Base-by-base conservation (phyloP, 352 stramenopile species). In the Phytophthora nicotianae region DNA sequence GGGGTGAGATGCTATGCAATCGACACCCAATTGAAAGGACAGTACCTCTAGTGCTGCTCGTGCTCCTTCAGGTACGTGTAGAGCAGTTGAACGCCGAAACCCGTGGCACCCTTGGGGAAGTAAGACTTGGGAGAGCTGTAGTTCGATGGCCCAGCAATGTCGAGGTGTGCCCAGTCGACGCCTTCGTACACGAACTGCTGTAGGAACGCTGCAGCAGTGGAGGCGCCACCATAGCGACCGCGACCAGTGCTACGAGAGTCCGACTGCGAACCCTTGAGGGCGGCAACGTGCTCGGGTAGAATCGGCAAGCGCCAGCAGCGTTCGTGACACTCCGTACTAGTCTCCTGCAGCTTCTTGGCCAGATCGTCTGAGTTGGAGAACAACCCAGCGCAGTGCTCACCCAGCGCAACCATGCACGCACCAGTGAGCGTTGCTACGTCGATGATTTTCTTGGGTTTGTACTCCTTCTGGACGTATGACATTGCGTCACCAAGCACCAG, bases 351-450 rank as follows among this genome's bases (percentile, higher is more conserved):
- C 37, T 86, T 79, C 42, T 69, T 62, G 9, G 79, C 83, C n/a
- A 98, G 63, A 2, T 86, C 77, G 46, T 97, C 86, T 46, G 91
- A 88, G 74, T 98, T 98, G 61, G 82, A 95, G 68, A 98, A 98
- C 20, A 97, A 63, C 5, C 95, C 91, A 4, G 91, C 93, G 41
- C 90, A 95, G 65, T 93, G 83, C 53, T 95, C 84, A 29, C 87
- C 95, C 33, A 97, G 72, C 9, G 89, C 89, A 20, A 97, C 81
- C 45, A 97, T 88, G 58, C 90, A 97, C 14, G 91, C 91, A 32
- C 90, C 90, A 20, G 93, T 98, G 23, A 98, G 80, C 37, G 96
- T 98, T 27, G 93, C 94, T 17, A 98, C 88, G 59, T 98, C 93
- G 52, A 98, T 91, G 50, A 98, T 70, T n/a, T 88, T 93, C 66